These are phyloP conservation scores for Malus hybrid DNA, from an alignment of 331 rosid genomes.

Conservation along the genomic window DNA sequence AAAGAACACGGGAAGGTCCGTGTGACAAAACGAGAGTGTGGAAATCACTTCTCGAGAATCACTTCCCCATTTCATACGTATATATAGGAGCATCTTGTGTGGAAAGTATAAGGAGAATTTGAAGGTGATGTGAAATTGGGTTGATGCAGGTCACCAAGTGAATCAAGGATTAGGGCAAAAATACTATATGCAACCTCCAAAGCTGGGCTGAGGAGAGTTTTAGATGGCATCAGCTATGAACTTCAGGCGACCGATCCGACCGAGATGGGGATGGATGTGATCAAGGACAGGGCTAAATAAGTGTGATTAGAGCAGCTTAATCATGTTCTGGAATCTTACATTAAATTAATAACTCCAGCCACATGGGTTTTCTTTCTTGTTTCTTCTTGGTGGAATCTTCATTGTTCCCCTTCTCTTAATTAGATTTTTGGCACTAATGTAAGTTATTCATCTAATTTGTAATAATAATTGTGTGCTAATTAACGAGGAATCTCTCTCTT, in stretches of 20 bases:
- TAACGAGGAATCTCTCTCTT: conserved; percentile 6
- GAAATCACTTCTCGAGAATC: not conserved
- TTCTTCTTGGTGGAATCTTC: conserved; percentile 7
- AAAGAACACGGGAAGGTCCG: not conserved
- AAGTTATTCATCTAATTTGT: conserved; percentile 28
- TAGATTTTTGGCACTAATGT: conserved; percentile 16
- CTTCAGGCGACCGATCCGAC: conserved; percentile 95
- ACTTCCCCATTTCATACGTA: not conserved
- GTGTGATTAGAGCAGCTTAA: conserved; percentile 2
- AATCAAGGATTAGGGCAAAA: conserved; percentile 92
- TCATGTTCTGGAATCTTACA: conserved; percentile 18
- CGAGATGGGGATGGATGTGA: conserved; percentile 95
- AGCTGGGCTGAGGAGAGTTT: conserved; percentile 84
- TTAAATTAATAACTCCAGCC: conserved; percentile 16
- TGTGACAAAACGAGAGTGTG: not conserved
- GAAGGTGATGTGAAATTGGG: not conserved
- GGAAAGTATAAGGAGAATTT: too few species aligned
- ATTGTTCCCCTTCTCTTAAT: conserved; percentile 8
- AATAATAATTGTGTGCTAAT: conserved; percentile 25
- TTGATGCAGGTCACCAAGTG: conserved; percentile 79
- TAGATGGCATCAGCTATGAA: conserved; percentile 89
- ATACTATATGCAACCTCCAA: conserved; percentile 93
- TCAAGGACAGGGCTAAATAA: conserved; percentile 52
- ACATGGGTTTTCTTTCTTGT: not conserved
- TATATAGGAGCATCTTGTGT: not conserved